phyloP scores from a whole-genome alignment of 345 rosid species.

The Heritiera fomes region DNA sequence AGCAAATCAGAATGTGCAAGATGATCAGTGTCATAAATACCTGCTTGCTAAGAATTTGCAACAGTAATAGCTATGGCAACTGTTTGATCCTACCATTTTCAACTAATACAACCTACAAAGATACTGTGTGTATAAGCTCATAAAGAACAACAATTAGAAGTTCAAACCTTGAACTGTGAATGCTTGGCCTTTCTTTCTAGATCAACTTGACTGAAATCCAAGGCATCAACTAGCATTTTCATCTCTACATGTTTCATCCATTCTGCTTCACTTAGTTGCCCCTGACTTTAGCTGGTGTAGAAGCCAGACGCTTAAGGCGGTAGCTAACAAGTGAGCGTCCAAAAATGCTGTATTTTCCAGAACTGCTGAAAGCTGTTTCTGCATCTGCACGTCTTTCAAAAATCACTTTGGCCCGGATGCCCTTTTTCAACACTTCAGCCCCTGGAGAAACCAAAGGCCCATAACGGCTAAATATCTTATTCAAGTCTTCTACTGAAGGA shows the following conservation, averaged over 20 bases:
- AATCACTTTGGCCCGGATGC: constrained; percentile 56
- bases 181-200: background rate
- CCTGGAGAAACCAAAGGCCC: constrained; percentile 47
- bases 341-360: constrained; percentile 57
- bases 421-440: constrained; percentile 51
- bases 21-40: background rate
- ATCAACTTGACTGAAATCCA: background rate
- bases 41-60: constrained; percentile 5
- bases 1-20: constrained; percentile 5
- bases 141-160: constrained; percentile 12
- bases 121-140: background rate
- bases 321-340: constrained; percentile 70
- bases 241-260: constrained; percentile 11
- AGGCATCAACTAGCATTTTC: constrained; percentile 16
- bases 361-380: constrained; percentile 62
- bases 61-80: constrained; percentile 15
- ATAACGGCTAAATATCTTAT: constrained; percentile 52
- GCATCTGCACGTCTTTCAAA: constrained; percentile 54
- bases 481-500: constrained; percentile 48
- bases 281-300: constrained; percentile 14
- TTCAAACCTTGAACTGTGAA: background rate
- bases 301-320: constrained; percentile 41
- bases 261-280: constrained; percentile 25
- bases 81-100: constrained; percentile 16
- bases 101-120: background rate